phyloP scores from a whole-genome alignment of 148 eudicot species.

The Camellia lanceoleosa region DNA sequence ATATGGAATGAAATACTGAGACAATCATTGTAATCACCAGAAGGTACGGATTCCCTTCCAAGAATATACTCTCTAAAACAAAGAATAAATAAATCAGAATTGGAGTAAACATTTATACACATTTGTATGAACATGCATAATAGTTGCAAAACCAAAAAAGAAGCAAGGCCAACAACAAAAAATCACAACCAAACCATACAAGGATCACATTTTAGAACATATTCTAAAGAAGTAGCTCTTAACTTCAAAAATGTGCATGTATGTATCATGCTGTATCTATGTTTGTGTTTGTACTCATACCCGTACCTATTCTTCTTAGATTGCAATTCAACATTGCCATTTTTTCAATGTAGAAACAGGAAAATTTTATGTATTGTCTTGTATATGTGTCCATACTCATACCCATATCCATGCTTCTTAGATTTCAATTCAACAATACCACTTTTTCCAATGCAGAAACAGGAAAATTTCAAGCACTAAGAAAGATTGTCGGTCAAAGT shows the following conservation, averaged over 20 bases:
- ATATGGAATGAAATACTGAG: constrained; percentile 78
- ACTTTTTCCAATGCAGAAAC: too few relatives aligned
- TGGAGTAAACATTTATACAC: background rate
- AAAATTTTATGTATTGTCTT: too few relatives aligned
- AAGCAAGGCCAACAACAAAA: background rate
- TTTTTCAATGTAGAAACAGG: background rate
- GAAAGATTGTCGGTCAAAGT: background rate
- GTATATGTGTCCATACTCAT: too few relatives aligned
- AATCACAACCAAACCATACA: background rate
- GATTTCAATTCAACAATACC: too few relatives aligned
- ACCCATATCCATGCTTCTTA: too few relatives aligned
- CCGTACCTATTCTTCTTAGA: background rate
- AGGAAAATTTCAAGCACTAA: background rate
- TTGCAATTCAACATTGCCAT: background rate
- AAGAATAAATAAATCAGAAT: constrained; percentile 20
- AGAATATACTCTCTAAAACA: constrained; percentile 79
- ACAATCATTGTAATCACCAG: constrained; percentile 86
- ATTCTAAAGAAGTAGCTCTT: background rate
- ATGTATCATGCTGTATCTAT: too few relatives aligned
- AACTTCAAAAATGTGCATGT: too few relatives aligned
- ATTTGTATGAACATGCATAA: background rate
- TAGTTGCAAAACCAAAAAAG: background rate
- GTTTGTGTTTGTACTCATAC: too few relatives aligned
- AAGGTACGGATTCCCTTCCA: constrained; percentile 95
- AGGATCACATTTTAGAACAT: background rate